A percentile compares a stretch with the other conserved stretches of the same genome.
phyloP scores from a whole-genome alignment of 2,329 filamentous ascomycete genomes.

The Lasiodiplodia theobromae region DNA sequence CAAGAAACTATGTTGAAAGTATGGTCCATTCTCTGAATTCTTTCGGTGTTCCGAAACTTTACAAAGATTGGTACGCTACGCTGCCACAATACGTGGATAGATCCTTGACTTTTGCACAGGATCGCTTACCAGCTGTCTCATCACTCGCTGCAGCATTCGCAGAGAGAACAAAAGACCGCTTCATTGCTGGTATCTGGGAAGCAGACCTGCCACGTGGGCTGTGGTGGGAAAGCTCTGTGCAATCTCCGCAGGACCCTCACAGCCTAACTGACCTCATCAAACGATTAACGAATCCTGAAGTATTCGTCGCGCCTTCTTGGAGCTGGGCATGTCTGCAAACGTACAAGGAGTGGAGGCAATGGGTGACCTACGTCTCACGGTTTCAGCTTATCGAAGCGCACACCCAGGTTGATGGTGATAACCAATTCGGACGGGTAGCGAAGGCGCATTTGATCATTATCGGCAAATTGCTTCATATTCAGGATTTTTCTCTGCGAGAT shows the following conservation, averaged over 20 bases:
- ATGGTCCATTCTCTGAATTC: too few relatives aligned
- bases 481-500: background rate
- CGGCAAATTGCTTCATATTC: background rate
- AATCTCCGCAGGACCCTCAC: background rate
- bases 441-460: background rate
- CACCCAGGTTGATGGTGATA: background rate
- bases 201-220: background rate
- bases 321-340: background rate
- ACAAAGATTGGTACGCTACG: background rate
- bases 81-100: fast-evolving
- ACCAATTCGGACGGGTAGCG: background rate
- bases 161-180: background rate
- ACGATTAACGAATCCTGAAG: too few relatives aligned
- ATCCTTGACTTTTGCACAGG: background rate
- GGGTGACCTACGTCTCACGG: too few relatives aligned
- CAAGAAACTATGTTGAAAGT: too few relatives aligned
- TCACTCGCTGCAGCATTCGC: background rate
- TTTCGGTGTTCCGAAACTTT: too few relatives aligned
- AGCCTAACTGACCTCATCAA: background rate
- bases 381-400: background rate
- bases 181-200: background rate
- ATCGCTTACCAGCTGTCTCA: background rate
- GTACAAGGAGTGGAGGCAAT: background rate
- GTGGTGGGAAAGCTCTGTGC: background rate
- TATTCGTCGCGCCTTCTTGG: background rate